phyloP scores from a whole-genome alignment of 2,329 filamentous ascomycete genomes.

The Calonectria ilicicola region DNA sequence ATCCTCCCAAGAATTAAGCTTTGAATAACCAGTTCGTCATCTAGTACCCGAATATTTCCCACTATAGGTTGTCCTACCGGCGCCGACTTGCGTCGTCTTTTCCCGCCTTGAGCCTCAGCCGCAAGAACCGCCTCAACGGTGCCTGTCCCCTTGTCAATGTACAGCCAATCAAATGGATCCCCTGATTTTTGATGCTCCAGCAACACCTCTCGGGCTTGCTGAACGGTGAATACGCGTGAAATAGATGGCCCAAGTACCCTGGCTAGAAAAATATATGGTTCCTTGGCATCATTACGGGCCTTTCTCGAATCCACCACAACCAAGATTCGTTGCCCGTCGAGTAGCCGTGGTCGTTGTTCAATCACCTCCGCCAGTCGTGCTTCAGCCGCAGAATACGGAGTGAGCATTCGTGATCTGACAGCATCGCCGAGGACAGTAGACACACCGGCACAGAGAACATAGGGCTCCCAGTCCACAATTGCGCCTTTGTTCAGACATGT shows the following conservation, averaged over 20 bases:
- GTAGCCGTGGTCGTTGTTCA: slow-evolving; percentile 68
- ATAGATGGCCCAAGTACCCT: slow-evolving; percentile 82
- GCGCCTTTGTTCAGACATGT: slow-evolving; percentile 73
- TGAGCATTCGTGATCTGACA: slow-evolving; percentile 78
- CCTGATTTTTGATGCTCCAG: slow-evolving; percentile 60
- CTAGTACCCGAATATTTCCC: slow-evolving; percentile 74
- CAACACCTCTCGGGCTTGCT: slow-evolving; percentile 73
- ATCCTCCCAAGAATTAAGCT: slow-evolving; percentile 89
- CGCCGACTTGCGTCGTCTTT: slow-evolving; percentile 54
- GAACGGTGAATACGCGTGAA: slow-evolving; percentile 72
- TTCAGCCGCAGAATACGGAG: slow-evolving; percentile 67
- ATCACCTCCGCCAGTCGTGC: slow-evolving; percentile 71
- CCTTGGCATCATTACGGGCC: slow-evolving; percentile 71
- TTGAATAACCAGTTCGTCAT: slow-evolving; percentile 90
- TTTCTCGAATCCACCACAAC: slow-evolving; percentile 73
- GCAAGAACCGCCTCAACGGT: slow-evolving; percentile 63
- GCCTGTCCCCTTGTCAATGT: slow-evolving; percentile 75
- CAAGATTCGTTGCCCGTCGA: slow-evolving; percentile 75
- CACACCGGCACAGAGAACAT: slow-evolving; percentile 87
- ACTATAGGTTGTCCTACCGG: slow-evolving; percentile 44
- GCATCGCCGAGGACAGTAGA: slow-evolving; percentile 82
- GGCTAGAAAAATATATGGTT: slow-evolving; percentile 84
- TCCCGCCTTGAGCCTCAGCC: slow-evolving; percentile 44
- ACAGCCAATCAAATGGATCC: slow-evolving; percentile 79
- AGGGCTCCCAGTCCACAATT: slow-evolving; percentile 81